Percentiles rank a stretch among this genome's conserved stretches.
These are phyloP conservation scores for Salix viminalis DNA, from an alignment of 345 rosid genomes.

Conservation along the genomic window DNA sequence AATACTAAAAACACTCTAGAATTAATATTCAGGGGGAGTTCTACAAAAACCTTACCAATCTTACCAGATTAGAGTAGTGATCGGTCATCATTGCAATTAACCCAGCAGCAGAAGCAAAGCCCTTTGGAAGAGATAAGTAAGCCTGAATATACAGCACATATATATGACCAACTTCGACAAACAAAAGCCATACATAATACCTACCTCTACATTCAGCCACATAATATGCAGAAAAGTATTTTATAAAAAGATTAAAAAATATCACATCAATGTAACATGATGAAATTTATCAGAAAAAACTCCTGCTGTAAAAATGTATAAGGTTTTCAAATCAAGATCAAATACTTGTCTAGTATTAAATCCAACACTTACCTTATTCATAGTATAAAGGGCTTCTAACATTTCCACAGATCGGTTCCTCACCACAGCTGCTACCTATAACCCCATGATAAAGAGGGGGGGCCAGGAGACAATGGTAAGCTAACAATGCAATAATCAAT, in stretches of 20 bases:
- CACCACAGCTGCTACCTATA: slow-evolving; percentile 67
- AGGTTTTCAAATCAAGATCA: not conserved
- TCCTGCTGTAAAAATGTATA: not conserved
- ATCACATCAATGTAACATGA: not conserved
- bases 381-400: slow-evolving; percentile 85
- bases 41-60: slow-evolving; percentile 6
- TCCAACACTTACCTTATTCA: slow-evolving; percentile 55
- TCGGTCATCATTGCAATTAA: slow-evolving; percentile 86
- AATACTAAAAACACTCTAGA: not conserved
- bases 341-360: not conserved
- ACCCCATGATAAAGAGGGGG: slow-evolving; percentile 12
- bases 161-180: slow-evolving; percentile 5
- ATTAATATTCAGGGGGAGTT: slow-evolving; percentile 3
- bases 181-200: slow-evolving; percentile 1
- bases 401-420: slow-evolving; percentile 70
- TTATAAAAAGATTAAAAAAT: not conserved
- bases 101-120: slow-evolving; percentile 80
- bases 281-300: not conserved
- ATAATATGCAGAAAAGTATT: not conserved
- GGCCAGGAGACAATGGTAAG: not conserved
- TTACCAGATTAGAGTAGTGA: slow-evolving; percentile 68
- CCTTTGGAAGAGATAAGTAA: slow-evolving; percentile 82
- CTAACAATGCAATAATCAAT: not conserved
- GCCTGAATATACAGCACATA: slow-evolving; percentile 49
- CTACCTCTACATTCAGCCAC: no score